Conservation (phyloP, 1,284 basidiomycete species). For the Trametes sp. region DNA sequence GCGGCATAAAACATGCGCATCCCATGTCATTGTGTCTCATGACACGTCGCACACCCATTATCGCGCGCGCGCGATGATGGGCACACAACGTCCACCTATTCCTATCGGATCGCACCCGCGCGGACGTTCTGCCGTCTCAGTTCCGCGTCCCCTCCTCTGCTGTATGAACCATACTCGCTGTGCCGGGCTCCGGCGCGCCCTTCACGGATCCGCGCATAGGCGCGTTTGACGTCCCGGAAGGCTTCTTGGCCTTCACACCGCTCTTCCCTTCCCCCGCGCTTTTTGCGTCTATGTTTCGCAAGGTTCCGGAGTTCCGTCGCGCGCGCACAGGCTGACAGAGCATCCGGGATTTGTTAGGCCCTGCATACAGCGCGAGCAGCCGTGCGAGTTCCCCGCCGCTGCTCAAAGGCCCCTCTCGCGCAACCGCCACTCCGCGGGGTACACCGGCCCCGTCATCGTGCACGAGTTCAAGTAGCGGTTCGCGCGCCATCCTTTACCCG, state of each 20-base stretch:
- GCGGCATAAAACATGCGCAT: slow-evolving; percentile 8
- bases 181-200: neutral
- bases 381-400: slow-evolving; percentile 26
- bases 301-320: neutral
- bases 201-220: slow-evolving; percentile 4
- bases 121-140: neutral
- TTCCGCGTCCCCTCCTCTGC: neutral
- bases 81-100: slow-evolving; percentile 8
- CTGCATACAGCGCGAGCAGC: slow-evolving; percentile 27
- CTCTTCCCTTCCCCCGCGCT: neutral
- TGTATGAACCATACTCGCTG: neutral
- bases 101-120: slow-evolving; percentile 6
- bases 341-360: slow-evolving; percentile 16
- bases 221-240: neutral
- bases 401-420: slow-evolving; percentile 8
- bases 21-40: slow-evolving; percentile 7
- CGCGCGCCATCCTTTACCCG: neutral
- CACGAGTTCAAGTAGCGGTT: slow-evolving; percentile 14
- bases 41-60: neutral
- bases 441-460: slow-evolving; percentile 13
- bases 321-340: slow-evolving; percentile 10
- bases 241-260: neutral
- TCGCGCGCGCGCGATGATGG: neutral
- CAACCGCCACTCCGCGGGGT: slow-evolving; percentile 1
- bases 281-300: slow-evolving; percentile 1